phyloP scores from a whole-genome alignment of 768 basidiomycete genomes.

The Rhodotorula diobovata region DNA sequence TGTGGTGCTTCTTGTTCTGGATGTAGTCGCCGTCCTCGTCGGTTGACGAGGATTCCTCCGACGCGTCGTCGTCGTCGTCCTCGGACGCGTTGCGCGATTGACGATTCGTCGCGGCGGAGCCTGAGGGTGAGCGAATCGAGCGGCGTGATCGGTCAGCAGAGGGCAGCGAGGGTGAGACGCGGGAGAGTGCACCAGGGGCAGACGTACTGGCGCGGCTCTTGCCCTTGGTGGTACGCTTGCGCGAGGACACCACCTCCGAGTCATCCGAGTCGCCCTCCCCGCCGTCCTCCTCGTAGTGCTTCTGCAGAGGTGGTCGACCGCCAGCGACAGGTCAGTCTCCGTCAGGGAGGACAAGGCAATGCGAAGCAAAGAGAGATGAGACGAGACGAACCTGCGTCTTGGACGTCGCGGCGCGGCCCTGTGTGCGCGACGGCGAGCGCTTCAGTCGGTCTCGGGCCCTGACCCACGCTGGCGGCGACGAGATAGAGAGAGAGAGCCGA shows the following conservation, averaged over 20 bases:
- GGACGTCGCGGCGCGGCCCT: constrained; percentile 27
- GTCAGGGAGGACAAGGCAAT: not conserved
- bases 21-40: constrained; percentile 41
- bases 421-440: not conserved
- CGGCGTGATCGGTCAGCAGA: too few species aligned
- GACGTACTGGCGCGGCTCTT: constrained; percentile 30
- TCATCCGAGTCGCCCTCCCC: constrained; percentile 17
- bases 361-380: too few species aligned
- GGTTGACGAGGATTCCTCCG: not conserved
- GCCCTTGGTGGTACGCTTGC: constrained; percentile 19
- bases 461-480: not conserved
- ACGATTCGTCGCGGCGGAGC: too few species aligned
- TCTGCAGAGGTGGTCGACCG: not conserved
- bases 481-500: not conserved
- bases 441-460: too few species aligned
- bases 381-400: constrained; percentile 14
- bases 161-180: too few species aligned
- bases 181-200: not conserved
- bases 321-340: not conserved
- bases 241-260: not conserved
- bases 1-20: constrained; percentile 32
- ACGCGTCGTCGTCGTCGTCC: not conserved
- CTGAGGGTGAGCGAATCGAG: not conserved
- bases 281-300: constrained; percentile 18
- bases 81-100: not conserved